Conservation (phyloP, 139 green algal species). For the Gonium pectorale region DNA sequence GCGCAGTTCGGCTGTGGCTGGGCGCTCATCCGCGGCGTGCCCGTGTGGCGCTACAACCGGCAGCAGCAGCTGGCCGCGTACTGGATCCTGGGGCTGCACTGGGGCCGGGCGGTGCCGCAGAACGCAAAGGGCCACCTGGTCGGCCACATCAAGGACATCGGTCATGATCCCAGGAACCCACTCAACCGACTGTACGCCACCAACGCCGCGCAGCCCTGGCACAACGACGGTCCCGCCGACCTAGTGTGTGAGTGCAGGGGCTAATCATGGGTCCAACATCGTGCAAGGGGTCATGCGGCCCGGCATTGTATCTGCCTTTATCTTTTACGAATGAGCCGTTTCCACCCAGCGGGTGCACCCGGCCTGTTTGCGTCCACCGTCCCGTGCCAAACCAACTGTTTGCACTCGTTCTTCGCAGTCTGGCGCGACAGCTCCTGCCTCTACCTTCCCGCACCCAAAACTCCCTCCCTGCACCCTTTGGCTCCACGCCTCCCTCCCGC, state of each 20-base stretch:
- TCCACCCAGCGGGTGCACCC: no score
- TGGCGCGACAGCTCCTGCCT: no score
- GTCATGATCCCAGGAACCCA: constrained; percentile 61
- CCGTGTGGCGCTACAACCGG: constrained; percentile 61
- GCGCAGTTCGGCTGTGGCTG: constrained; percentile 70
- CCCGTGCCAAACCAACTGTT: no score
- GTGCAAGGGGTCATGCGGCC: no score
- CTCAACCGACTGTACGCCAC: constrained; percentile 72
- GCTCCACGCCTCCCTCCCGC: neutral
- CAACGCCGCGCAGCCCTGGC: constrained; percentile 71
- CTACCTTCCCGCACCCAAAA: no score
- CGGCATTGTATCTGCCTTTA: no score
- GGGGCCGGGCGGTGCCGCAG: constrained; percentile 62
- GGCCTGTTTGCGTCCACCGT: no score
- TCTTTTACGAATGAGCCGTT: no score
- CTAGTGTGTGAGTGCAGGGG: constrained; percentile 70
- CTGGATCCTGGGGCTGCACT: constrained; percentile 66
- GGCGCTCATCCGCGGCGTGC: constrained; percentile 68
- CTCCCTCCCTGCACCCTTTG: no score
- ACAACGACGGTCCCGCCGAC: constrained; percentile 71
- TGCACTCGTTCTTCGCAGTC: no score
- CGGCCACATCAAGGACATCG: constrained; percentile 75
- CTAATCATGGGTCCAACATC: no score
- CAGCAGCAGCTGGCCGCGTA: constrained; percentile 63
- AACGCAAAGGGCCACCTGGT: constrained; percentile 78